Conservation (phyloP, 2,329 filamentous ascomycete genomes). For the Penicillium sp. region DNA sequence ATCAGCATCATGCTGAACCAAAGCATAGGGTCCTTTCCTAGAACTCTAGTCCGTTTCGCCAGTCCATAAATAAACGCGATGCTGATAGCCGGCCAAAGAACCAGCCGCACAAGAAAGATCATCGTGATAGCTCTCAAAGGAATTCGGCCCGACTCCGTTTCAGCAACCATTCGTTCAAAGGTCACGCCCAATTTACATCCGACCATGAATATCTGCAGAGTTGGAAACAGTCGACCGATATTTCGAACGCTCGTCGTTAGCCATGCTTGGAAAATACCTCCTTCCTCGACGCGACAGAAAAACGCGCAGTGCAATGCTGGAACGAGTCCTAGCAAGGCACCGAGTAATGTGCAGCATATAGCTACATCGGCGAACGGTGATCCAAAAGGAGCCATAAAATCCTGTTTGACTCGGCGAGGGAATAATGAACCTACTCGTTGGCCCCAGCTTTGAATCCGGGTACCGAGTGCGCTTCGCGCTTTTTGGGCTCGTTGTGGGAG, state of each 20-base stretch:
- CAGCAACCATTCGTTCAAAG: constrained; percentile 44
- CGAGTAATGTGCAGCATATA: constrained; percentile 55
- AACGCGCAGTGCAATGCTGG: constrained; percentile 57
- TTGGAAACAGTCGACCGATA: constrained; percentile 58
- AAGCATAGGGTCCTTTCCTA: constrained; percentile 56
- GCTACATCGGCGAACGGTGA: constrained; percentile 57
- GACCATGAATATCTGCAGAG: constrained; percentile 60
- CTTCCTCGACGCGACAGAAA: constrained; percentile 53
- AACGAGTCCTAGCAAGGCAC: constrained; percentile 55
- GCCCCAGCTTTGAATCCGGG: constrained; percentile 22
- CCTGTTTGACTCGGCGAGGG: constrained; percentile 31
- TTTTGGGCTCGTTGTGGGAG: constrained; percentile 38
- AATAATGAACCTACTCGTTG: constrained; percentile 29
- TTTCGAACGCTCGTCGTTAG: constrained; percentile 57
- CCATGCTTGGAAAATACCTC: constrained; percentile 62
- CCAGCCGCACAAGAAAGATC: constrained; percentile 53
- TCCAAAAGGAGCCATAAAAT: constrained; percentile 36
- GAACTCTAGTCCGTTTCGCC: constrained; percentile 47
- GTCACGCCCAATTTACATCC: constrained; percentile 59
- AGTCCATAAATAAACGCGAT: constrained; percentile 53
- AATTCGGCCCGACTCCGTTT: constrained; percentile 32
- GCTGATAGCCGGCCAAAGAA: constrained; percentile 55
- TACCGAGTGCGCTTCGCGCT: constrained; percentile 10
- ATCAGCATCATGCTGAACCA: constrained; percentile 62
- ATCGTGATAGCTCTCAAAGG: constrained; percentile 44